Conservation (phyloP, 1,284 basidiomycete species). For the Filobasidium uniguttulatum region DNA sequence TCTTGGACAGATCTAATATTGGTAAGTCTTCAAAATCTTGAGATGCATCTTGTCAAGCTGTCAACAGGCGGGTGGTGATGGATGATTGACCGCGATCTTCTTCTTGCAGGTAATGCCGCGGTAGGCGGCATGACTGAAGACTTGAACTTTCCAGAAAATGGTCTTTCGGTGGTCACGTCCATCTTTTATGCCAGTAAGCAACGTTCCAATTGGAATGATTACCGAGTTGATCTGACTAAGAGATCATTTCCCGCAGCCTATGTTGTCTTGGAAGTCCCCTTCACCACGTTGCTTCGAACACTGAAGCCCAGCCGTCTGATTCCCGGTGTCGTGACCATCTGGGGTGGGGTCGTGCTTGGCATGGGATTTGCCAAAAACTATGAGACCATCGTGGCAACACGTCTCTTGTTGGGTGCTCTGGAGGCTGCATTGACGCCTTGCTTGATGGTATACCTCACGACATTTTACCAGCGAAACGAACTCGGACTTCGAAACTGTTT, state of each 20-base stretch:
- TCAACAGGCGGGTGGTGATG: no score
- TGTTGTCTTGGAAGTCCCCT: not conserved
- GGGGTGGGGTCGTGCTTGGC: conserved; percentile 13
- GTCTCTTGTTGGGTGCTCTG: conserved; percentile 22
- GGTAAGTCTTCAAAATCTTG: no score
- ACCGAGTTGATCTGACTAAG: not conserved
- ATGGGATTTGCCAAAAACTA: conserved; percentile 19
- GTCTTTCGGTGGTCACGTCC: no score
- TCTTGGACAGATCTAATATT: no score
- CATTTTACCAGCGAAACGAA: conserved; percentile 22
- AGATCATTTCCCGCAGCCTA: not conserved
- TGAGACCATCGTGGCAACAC: conserved; percentile 16
- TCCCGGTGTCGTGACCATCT: not conserved
- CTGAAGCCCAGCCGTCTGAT: not conserved
- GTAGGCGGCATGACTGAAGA: no score
- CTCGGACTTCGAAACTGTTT: conserved; percentile 21
- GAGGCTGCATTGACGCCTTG: conserved; percentile 24
- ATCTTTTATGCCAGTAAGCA: no score
- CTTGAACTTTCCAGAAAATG: no score
- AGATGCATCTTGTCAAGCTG: no score
- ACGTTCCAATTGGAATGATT: not conserved
- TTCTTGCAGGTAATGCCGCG: no score
- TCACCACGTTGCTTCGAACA: not conserved
- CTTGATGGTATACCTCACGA: conserved; percentile 16
- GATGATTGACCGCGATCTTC: no score